Evolutionary conservation across 176 grass and related monocot species (phyloP).

Genomic region (Lolium rigidum): DNA sequence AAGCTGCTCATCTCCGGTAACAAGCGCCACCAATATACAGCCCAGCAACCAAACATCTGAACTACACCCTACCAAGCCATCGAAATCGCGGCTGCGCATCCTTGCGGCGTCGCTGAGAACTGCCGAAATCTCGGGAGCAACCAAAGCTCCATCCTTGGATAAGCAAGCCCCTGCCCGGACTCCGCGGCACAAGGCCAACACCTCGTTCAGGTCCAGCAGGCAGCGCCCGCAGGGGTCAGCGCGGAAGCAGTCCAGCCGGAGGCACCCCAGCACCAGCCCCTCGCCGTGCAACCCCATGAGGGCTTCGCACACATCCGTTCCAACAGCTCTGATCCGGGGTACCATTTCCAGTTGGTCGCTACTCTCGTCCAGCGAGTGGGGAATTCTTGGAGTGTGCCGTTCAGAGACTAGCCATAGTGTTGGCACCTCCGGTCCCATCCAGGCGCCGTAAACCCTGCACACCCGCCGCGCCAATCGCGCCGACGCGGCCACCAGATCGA

Average conservation of each 20-base stretch:
- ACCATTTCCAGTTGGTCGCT: constrained; percentile 33
- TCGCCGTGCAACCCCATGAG: constrained; percentile 69
- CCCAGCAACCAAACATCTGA: constrained; percentile 83
- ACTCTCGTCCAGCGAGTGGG: constrained; percentile 28
- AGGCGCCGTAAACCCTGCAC: constrained; percentile 75
- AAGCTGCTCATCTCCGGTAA: constrained; percentile 64
- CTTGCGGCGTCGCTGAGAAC: constrained; percentile 31
- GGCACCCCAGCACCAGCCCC: constrained; percentile 65
- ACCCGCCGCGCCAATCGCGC: constrained; percentile 39
- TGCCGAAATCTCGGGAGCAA: constrained; percentile 60
- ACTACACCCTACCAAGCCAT: constrained; percentile 42
- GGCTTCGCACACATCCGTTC: constrained; percentile 73
- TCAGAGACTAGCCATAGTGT: constrained; percentile 80
- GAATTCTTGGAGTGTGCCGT: constrained; percentile 32
- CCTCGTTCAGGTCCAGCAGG: constrained; percentile 75
- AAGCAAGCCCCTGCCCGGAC: constrained; percentile 39
- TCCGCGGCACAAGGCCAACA: constrained; percentile 50
- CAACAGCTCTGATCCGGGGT: constrained; percentile 42
- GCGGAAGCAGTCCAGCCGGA: constrained; percentile 64
- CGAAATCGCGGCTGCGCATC: constrained; percentile 23
- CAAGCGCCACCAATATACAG: constrained; percentile 66
- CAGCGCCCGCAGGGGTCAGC: constrained; percentile 63
- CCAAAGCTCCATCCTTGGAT: constrained; percentile 14
- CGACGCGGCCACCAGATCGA: constrained; percentile 57
- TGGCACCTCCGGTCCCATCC: constrained; percentile 51